Evolutionary conservation across 805 yeast species (phyloP), one percentile per base, ranked within the genome.

Genomic region (Cyberlindnera japonica): DNA sequence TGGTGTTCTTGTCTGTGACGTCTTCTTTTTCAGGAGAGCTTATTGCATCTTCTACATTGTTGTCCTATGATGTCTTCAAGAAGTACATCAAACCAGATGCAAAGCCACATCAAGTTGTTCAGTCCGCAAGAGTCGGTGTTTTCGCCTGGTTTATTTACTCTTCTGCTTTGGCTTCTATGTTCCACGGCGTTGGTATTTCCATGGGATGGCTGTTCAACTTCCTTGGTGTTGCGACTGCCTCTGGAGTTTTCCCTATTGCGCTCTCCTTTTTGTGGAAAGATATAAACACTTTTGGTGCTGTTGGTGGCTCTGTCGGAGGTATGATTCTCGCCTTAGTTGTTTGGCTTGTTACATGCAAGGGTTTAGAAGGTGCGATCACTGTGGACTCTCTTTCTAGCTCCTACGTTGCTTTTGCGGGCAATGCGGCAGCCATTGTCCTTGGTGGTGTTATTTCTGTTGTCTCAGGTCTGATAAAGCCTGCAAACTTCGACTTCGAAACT

Each of bases 21-120:
- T 64, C 71, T 3, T 64, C 73, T 3, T 58, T 65, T 34, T 62
- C 69, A 21, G 70, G 69, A 35, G 72, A 67, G 43, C 47, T 67
- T 35, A 66, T 68, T 49, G 71, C 71, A 6, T 53, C 67, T 5
- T 63, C 70, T 0, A 62, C 72, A 3, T 57, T 68, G 48, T 45
- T 71, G 29, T 69, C 76, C 3, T 72, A 67, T 48, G 78, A 72
- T 52, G 62, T 71, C 41, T 72, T 64, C 57, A 64, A 68, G 50
- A 61, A 66, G 35, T 72, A 71, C 51, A 50, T 69, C 41, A 66
- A 65, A 33, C 67, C 67, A 35, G 44, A 57, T 4, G 77, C 77
- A 9, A 50, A 63, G n/a, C 33, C 33, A 17, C 33, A 29, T 17
- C 22, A 29, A 18, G 63, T 72, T 48, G 64, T 71, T 26, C 51